Conservation (phyloP, 495 filamentous ascomycete species). For the Articulospora tetracladia region DNA sequence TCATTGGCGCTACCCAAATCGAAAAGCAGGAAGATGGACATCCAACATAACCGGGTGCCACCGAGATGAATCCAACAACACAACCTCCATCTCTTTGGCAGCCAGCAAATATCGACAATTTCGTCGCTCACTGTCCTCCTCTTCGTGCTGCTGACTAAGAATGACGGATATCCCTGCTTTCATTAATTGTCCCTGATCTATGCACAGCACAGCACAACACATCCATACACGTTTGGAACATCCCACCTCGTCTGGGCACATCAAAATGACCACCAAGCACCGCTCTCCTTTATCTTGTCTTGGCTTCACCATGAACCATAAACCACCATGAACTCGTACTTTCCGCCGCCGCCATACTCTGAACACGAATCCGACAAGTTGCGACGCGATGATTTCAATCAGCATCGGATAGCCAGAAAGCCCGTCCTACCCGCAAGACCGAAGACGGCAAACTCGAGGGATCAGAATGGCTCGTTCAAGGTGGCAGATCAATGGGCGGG, state of each 20-base stretch:
- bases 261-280: neutral
- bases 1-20: too few species aligned
- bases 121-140: too few species aligned
- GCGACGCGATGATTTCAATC: neutral
- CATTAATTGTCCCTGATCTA: too few species aligned
- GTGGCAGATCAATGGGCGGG: too few species aligned
- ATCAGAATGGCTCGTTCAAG: too few species aligned
- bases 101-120: too few species aligned
- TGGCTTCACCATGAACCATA: neutral
- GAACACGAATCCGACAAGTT: neutral
- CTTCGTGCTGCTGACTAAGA: neutral
- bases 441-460: neutral
- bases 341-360: constrained; percentile 5
- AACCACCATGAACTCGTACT: constrained; percentile 1
- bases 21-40: too few species aligned
- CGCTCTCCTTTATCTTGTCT: neutral
- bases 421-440: constrained; percentile 1
- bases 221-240: neutral
- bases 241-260: neutral
- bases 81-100: too few species aligned
- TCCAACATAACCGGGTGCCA: too few species aligned
- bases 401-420: constrained; percentile 6
- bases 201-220: neutral
- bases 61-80: too few species aligned
- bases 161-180: neutral